Evolutionary conservation across 139 green algal species (phyloP).

Genomic region (Yamagishiella unicocca): DNA sequence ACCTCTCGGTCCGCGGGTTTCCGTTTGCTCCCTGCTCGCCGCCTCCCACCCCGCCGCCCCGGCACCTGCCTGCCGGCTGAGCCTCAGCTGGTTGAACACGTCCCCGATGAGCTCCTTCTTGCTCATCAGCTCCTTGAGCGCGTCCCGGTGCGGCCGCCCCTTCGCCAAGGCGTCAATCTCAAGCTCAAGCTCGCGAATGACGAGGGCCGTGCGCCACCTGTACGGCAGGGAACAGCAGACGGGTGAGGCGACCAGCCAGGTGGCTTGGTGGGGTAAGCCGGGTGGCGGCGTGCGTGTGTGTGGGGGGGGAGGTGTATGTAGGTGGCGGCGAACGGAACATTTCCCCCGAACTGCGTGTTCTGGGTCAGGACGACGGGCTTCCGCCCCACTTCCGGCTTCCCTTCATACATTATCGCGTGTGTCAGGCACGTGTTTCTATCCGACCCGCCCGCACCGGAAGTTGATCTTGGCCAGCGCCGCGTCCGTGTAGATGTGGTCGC

Average conservation of each 20-base stretch:
- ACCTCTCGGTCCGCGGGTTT: background rate
- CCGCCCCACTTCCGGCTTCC: too few species aligned
- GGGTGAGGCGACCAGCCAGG: too few species aligned
- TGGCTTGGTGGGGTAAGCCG: too few species aligned
- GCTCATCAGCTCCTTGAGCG: conserved; percentile 90
- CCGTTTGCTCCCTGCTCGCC: background rate
- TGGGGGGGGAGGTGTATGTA: too few species aligned
- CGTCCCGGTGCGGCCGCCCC: conserved; percentile 76
- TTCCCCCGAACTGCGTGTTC: too few species aligned
- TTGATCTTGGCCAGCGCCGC: conserved; percentile 91
- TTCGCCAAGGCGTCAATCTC: conserved; percentile 88
- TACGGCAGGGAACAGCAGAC: too few species aligned
- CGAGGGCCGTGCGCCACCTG: conserved; percentile 64
- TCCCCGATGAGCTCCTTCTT: conserved; percentile 96
- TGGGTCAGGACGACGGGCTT: too few species aligned
- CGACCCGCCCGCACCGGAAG: conserved; percentile 67
- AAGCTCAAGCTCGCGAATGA: conserved; percentile 94
- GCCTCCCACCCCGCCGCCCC: background rate
- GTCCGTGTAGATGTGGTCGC: conserved; percentile 96
- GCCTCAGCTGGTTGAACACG: conserved; percentile 92
- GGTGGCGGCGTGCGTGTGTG: too few species aligned
- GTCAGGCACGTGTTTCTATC: background rate
- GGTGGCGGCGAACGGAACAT: too few species aligned
- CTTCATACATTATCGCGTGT: too few species aligned
- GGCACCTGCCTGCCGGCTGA: conserved; percentile 58